phyloP scores from a whole-genome alignment of 2,329 filamentous ascomycete genomes.

The Aspergillus sclerotialis region DNA sequence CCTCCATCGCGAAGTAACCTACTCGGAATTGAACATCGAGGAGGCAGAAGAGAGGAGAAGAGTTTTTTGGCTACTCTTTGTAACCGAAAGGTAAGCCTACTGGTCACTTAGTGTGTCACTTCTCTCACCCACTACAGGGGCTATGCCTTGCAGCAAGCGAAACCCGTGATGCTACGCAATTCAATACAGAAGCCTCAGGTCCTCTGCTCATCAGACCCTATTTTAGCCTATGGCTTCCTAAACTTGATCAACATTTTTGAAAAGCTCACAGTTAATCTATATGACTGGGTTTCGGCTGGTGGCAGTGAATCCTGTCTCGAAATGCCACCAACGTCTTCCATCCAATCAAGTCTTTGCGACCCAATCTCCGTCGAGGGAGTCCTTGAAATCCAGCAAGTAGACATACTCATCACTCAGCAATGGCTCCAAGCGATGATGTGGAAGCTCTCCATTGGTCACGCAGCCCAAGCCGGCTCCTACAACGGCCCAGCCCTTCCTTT shows the following conservation, averaged over 20 bases:
- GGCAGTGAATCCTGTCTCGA: constrained; percentile 23
- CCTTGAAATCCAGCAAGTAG: constrained; percentile 61
- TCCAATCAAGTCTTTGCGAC: constrained; percentile 47
- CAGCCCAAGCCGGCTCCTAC: constrained; percentile 52
- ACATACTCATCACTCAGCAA: constrained; percentile 63
- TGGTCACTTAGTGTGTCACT: not conserved
- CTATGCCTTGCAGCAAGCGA: constrained; percentile 64
- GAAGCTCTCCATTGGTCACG: constrained; percentile 62
- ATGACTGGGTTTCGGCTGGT: constrained; percentile 32
- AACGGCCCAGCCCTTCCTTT: constrained; percentile 55
- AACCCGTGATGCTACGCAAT: constrained; percentile 63
- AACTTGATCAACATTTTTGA: constrained; percentile 35
- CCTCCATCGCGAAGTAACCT: constrained; percentile 42
- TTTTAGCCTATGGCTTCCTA: constrained; percentile 33
- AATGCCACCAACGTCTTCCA: constrained; percentile 29
- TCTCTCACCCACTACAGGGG: constrained; percentile 39
- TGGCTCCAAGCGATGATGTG: constrained; percentile 67
- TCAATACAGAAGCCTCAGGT: constrained; percentile 59
- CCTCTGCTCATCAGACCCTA: constrained; percentile 49
- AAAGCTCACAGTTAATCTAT: constrained; percentile 29
- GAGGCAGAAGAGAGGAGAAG: constrained; percentile 60
- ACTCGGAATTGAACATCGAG: constrained; percentile 39
- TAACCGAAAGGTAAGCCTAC: constrained; percentile 57
- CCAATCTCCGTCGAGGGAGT: constrained; percentile 49
- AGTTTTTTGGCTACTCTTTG: constrained; percentile 66